Evolutionary conservation across 2,329 filamentous ascomycete species (phyloP).

Genomic region (Cadophora malorum): DNA sequence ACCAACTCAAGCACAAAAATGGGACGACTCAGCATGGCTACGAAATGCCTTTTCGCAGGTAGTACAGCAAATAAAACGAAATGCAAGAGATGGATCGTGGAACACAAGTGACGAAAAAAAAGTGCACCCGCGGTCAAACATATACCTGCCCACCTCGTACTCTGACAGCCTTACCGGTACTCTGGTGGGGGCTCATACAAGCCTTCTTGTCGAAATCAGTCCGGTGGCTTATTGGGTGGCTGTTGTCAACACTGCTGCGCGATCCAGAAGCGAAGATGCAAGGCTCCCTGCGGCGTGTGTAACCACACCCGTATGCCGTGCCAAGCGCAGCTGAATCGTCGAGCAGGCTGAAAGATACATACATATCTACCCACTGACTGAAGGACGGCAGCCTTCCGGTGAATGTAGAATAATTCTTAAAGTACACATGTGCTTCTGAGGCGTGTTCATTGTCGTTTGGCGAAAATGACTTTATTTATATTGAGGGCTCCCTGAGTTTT

Average conservation of each 20-base stretch:
- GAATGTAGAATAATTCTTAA: too few relatives aligned
- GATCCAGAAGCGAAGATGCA: not conserved
- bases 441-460: too few relatives aligned
- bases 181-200: slow-evolving; percentile 2
- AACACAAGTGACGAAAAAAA: not conserved
- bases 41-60: too few relatives aligned
- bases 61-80: not conserved
- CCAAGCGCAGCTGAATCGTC: not conserved
- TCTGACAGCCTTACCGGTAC: not conserved
- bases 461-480: too few relatives aligned
- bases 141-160: not conserved
- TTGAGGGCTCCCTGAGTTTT: too few relatives aligned
- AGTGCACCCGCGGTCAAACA: not conserved
- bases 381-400: too few relatives aligned
- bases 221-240: slow-evolving; percentile 3
- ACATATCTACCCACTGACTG: too few relatives aligned
- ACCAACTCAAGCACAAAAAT: not conserved
- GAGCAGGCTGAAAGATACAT: too few relatives aligned
- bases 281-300: not conserved
- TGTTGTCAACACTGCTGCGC: not conserved
- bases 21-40: not conserved
- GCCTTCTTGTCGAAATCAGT: not conserved
- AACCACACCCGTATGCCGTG: not conserved
- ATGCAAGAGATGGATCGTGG: not conserved
- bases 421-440: too few relatives aligned